Percentiles rank a stretch among this genome's conserved stretches.
These are phyloP conservation scores for Monilinia fructigena DNA, from an alignment of 2,329 filamentous ascomycete genomes.

Conservation along the genomic window DNA sequence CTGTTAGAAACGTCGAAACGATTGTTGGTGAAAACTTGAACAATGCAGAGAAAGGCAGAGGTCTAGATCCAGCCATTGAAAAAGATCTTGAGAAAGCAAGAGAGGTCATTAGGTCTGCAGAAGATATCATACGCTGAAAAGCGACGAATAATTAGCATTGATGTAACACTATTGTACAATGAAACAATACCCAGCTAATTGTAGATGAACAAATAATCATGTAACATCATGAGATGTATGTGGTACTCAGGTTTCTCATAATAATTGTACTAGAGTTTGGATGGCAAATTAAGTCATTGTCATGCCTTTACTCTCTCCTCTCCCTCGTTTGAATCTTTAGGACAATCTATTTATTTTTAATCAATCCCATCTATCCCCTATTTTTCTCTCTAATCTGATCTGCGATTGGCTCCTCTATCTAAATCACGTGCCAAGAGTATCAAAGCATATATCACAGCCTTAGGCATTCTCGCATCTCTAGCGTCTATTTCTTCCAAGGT, in stretches of 20 bases:
- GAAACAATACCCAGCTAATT: constrained; percentile 15
- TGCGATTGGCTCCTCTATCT: no score
- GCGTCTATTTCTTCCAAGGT: constrained; percentile 4
- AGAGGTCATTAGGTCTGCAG: constrained; percentile 15
- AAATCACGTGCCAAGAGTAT: background rate
- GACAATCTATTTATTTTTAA: no score
- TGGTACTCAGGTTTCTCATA: background rate
- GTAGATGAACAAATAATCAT: constrained; percentile 10
- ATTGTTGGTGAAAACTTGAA: constrained; percentile 44
- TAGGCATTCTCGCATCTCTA: background rate
- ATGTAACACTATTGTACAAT: constrained; percentile 23
- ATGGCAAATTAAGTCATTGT: background rate
- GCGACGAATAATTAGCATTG: constrained; percentile 16
- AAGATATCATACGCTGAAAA: constrained; percentile 20
- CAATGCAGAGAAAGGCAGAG: constrained; percentile 18
- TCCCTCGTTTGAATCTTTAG: no score
- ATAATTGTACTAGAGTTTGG: background rate
- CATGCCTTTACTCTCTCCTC: background rate
- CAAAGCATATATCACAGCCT: background rate
- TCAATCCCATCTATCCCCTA: background rate
- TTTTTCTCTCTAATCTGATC: background rate
- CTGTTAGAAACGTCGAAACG: constrained; percentile 55
- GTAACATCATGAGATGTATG: background rate
- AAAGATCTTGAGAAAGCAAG: constrained; percentile 18
- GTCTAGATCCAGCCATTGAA: constrained; percentile 12